Conservation (phyloP, 139 green algal genomes). For the Chlorella sorokiniana region DNA sequence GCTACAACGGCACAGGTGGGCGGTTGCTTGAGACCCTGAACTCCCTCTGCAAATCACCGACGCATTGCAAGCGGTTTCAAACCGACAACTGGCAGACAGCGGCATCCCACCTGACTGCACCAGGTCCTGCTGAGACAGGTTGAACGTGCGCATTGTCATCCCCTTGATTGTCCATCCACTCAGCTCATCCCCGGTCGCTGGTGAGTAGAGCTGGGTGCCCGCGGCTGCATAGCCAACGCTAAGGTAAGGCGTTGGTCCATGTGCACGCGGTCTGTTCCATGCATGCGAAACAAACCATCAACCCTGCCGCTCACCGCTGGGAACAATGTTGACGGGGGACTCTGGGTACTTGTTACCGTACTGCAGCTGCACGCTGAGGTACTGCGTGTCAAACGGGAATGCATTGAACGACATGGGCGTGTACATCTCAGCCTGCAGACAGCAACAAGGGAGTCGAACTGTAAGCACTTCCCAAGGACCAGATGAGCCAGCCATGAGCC, state of each 20-base stretch:
- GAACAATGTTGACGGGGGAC: neutral
- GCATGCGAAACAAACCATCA: neutral
- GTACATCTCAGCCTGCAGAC: slow-evolving; percentile 17
- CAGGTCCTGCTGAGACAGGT: neutral
- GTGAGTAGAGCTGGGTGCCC: slow-evolving; percentile 22
- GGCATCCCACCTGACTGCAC: neutral
- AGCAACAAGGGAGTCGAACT: neutral
- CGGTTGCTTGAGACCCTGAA: too few species aligned
- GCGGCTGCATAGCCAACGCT: neutral
- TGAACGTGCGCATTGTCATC: neutral
- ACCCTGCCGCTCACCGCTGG: neutral
- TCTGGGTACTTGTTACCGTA: slow-evolving; percentile 25
- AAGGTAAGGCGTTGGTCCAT: neutral
- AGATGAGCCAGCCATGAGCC: neutral
- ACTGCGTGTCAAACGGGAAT: slow-evolving; percentile 38
- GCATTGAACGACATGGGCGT: slow-evolving; percentile 8
- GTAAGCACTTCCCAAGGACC: neutral
- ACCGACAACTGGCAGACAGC: neutral
- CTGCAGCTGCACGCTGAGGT: slow-evolving; percentile 17
- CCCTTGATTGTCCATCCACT: slow-evolving; percentile 23
- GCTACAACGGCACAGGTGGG: neutral
- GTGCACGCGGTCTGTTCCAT: neutral
- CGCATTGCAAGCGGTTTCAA: neutral
- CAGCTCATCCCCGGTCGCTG: slow-evolving; percentile 12
- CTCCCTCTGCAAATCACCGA: neutral